Evolutionary conservation across 2,329 filamentous ascomycete genomes (phyloP), one percentile per base, ranked within the genome.

Genomic region (Penicillium sp.): DNA sequence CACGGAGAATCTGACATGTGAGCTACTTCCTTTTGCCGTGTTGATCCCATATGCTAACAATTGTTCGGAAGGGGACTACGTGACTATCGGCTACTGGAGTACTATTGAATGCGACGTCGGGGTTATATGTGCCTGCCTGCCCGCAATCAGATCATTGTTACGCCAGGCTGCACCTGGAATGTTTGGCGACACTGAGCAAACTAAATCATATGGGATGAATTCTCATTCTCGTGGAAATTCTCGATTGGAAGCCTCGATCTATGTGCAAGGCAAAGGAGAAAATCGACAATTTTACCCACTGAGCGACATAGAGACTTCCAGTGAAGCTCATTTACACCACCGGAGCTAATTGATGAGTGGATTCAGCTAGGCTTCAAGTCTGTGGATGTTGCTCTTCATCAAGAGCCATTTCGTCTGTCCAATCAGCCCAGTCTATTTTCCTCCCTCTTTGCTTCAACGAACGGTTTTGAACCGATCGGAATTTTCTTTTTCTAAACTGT

Each of bases 1-100:
- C 38, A 80, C 80, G 2, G 49, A 65, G 1, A 82, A 83, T 64
- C 66, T 79, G 1, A 79, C 76, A 4, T 78, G 75, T 76, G 40
- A 53, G 50, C 37, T 35, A 19, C 35, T 30, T 17, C 7, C 4
- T 10, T 22, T 42, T 5, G 1, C 0, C n/a, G 3, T 24, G 19
- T 13, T 15, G 19, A 28, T 28, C 28, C 4, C 10, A 19, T 51
- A 44, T 24, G 38, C 47, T 63, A 8, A 60, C n/a, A 8, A 17
- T 2, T 35, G 8, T 19, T 33, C 2, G 4, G 24, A 38, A 75
- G 73, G 72, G 72, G 73, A 75, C 35, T 74, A 75, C 40, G 70
- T 72, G 19, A 42, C 40, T 4, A 38, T 73, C 19, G 71, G 72
- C 12, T 73, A 73, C 60, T 75, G 73, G 73, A 72, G 69, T 55